A percentile compares a stretch with the other conserved stretches of the same genome.
Evolutionary conservation across 441 rosid genomes (phyloP).

Genomic region (Flueggea neowawraea): DNA sequence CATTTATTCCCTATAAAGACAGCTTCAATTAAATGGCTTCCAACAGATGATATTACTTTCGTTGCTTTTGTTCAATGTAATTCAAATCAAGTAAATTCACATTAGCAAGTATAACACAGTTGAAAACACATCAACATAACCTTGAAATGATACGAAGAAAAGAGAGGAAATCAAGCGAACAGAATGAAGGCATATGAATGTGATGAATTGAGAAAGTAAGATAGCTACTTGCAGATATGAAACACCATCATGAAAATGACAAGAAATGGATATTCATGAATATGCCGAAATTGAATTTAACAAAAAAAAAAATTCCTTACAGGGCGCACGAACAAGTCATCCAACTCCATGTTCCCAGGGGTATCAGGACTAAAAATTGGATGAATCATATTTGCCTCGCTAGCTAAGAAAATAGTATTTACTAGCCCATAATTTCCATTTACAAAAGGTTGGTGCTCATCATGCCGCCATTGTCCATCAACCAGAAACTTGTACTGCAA

Average conservation of each 20-base stretch:
- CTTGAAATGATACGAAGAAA: too few species aligned
- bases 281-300: constrained; percentile 1
- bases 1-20: too few species aligned
- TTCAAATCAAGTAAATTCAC: too few species aligned
- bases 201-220: too few species aligned
- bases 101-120: too few species aligned
- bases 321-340: constrained; percentile 40
- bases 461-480: constrained; percentile 73
- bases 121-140: too few species aligned
- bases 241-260: not conserved
- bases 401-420: constrained; percentile 55
- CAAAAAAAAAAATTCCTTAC: constrained; percentile 30
- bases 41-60: too few species aligned
- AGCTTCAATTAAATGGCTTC: too few species aligned
- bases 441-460: constrained; percentile 58
- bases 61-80: too few species aligned
- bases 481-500: constrained; percentile 71
- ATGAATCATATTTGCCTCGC: constrained; percentile 42
- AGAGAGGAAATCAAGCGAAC: too few species aligned
- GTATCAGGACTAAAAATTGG: constrained; percentile 33
- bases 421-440: constrained; percentile 59
- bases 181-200: too few species aligned
- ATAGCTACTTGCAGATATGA: not conserved
- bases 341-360: constrained; percentile 73
- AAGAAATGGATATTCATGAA: not conserved